Evolutionary conservation across 495 filamentous ascomycete genomes (phyloP).

Genomic region (Penicillium desertorum): DNA sequence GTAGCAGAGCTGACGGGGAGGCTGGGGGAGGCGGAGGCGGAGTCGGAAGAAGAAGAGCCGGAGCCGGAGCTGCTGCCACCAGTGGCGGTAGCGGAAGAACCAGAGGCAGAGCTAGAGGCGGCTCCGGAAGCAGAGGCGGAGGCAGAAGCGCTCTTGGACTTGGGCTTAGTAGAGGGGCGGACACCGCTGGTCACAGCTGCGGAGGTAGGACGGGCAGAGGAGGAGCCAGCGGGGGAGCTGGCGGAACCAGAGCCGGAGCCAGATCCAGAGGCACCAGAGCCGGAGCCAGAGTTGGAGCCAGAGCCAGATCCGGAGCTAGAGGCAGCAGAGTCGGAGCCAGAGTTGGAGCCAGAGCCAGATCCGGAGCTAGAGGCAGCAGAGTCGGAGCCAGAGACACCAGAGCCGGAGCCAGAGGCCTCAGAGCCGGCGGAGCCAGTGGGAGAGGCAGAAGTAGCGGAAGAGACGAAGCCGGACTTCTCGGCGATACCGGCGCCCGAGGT

Average conservation of each 20-base stretch:
- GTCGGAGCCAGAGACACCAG: slow-evolving; percentile 14
- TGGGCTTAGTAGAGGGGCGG: slow-evolving; percentile 17
- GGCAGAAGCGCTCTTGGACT: slow-evolving; percentile 15
- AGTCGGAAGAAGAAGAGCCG: slow-evolving; percentile 4
- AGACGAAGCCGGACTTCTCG: slow-evolving; percentile 13
- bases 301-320: slow-evolving; percentile 12
- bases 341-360: too few species aligned
- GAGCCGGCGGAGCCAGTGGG: slow-evolving; percentile 22
- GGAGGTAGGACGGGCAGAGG: slow-evolving; percentile 12
- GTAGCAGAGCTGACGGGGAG: slow-evolving; percentile 24
- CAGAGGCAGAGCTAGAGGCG: neutral
- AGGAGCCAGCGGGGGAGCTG: slow-evolving; percentile 18
- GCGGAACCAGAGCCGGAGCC: slow-evolving; percentile 14
- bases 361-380: slow-evolving; percentile 21
- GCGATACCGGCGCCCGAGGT: slow-evolving; percentile 16
- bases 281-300: neutral
- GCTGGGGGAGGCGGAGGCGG: slow-evolving; percentile 14
- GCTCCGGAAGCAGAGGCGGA: slow-evolving; percentile 8
- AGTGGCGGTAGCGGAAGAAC: slow-evolving; percentile 3
- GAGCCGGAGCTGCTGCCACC: slow-evolving; percentile 18
- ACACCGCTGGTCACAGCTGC: slow-evolving; percentile 10
- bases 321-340: slow-evolving; percentile 17
- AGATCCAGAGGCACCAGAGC: too few species aligned
- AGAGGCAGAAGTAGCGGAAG: slow-evolving; percentile 8
- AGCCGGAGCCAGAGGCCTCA: slow-evolving; percentile 14